Percentiles rank a stretch among this genome's conserved stretches.
phyloP scores from a whole-genome alignment of 2,329 filamentous ascomycete species.

The Talaromyces sp. region DNA sequence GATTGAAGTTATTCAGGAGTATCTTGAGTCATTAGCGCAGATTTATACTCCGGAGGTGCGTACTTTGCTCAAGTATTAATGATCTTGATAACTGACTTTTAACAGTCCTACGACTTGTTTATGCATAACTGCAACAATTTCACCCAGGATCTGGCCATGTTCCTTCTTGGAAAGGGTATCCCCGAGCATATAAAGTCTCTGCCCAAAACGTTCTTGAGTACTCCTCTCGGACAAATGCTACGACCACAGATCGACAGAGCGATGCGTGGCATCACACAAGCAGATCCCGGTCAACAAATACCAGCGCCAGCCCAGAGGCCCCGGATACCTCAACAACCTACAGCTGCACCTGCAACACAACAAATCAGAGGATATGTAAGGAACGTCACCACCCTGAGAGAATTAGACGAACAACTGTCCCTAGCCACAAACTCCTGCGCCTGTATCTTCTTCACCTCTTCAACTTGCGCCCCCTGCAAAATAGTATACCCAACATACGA shows the following conservation, averaged over 20 bases:
- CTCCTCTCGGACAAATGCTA: constrained; percentile 85
- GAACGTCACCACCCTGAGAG: constrained; percentile 57
- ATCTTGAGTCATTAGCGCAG: constrained; percentile 75
- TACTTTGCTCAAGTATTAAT: background rate
- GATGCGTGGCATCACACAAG: constrained; percentile 63
- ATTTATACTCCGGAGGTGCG: constrained; percentile 76
- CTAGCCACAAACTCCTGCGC: constrained; percentile 67
- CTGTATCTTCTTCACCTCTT: constrained; percentile 88
- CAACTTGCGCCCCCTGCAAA: constrained; percentile 82
- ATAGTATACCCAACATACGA: constrained; percentile 79
- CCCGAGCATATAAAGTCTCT: constrained; percentile 82
- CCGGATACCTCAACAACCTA: constrained; percentile 9
- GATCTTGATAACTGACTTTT: background rate
- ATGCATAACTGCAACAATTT: constrained; percentile 98
- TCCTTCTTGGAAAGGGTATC: constrained; percentile 83
- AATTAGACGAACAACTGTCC: constrained; percentile 61
- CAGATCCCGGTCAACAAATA: constrained; percentile 41
- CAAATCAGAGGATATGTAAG: constrained; percentile 53
- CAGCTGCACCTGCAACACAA: background rate
- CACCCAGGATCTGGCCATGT: constrained; percentile 86
- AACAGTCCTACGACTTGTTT: constrained; percentile 81
- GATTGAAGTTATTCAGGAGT: constrained; percentile 79
- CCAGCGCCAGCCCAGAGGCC: constrained; percentile 21
- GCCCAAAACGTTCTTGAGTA: constrained; percentile 79
- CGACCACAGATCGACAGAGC: constrained; percentile 69